These are phyloP conservation scores for Grammothele lineata DNA, from an alignment of 768 basidiomycete species.

Conservation along the genomic window DNA sequence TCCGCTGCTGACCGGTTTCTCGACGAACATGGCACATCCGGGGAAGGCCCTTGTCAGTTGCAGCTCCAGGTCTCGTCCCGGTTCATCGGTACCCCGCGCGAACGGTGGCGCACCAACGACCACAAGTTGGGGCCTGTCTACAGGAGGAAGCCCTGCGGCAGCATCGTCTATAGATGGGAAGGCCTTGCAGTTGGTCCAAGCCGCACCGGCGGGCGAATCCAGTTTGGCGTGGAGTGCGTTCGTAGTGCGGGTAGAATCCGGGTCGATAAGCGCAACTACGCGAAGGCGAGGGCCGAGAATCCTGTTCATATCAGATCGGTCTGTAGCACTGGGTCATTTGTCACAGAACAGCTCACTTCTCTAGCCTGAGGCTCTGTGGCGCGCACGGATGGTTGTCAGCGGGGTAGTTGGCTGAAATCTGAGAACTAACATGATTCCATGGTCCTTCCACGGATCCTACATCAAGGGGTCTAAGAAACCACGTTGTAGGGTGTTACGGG, in stretches of 20 bases:
- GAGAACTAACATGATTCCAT: slow-evolving; percentile 28
- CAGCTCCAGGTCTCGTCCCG: slow-evolving; percentile 38
- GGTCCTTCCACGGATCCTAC: slow-evolving; percentile 30
- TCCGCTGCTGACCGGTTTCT: slow-evolving; percentile 39
- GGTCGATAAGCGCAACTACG: slow-evolving; percentile 45
- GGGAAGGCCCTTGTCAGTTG: slow-evolving; percentile 41
- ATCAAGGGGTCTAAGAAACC: neutral
- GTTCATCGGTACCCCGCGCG: slow-evolving; percentile 36
- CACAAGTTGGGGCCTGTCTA: slow-evolving; percentile 16
- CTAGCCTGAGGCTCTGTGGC: slow-evolving; percentile 19
- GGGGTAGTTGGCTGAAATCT: neutral
- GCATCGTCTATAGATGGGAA: slow-evolving; percentile 9
- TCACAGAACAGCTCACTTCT: slow-evolving; percentile 1
- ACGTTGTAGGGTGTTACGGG: too few species aligned
- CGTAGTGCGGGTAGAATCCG: slow-evolving; percentile 32
- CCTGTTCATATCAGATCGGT: slow-evolving; percentile 20
- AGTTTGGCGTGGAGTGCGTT: slow-evolving; percentile 38
- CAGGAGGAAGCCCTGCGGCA: neutral
- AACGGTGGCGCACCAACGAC: slow-evolving; percentile 40
- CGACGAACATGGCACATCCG: slow-evolving; percentile 39
- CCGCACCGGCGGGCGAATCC: slow-evolving; percentile 34
- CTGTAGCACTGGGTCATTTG: too few species aligned
- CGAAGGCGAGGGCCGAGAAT: slow-evolving; percentile 45
- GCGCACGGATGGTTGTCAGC: neutral
- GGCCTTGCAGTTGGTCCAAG: slow-evolving; percentile 26